Evolutionary conservation across 1,284 basidiomycete genomes (phyloP).

Genomic region (Trichosporon sp.): DNA sequence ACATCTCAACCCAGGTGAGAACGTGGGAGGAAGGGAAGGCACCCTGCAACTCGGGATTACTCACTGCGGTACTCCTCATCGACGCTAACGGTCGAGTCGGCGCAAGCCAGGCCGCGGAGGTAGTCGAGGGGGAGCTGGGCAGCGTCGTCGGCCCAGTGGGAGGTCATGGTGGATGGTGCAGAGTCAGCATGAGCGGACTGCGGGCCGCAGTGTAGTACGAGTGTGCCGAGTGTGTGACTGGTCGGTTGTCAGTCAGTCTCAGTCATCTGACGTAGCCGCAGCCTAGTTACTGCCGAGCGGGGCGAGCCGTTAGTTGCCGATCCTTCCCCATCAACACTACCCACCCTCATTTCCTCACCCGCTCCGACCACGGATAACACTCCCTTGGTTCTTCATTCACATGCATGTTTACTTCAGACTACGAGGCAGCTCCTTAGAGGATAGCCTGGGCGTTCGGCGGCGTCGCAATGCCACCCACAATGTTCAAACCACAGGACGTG

Average conservation of each 20-base stretch:
- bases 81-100: conserved; percentile 69
- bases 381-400: not conserved
- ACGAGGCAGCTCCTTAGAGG: conserved; percentile 31
- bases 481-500: conserved; percentile 53
- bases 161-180: conserved; percentile 26
- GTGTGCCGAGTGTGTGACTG: not conserved
- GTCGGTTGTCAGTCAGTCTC: not conserved
- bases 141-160: conserved; percentile 71
- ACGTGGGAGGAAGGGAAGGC: not conserved
- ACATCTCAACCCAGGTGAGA: not conserved
- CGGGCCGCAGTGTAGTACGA: not conserved
- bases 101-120: conserved; percentile 67
- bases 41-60: not conserved
- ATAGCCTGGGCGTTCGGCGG: conserved; percentile 57
- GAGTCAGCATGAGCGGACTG: not conserved
- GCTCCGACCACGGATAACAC: not conserved
- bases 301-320: conserved; percentile 18
- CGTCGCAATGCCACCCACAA: conserved; percentile 57
- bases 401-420: not conserved
- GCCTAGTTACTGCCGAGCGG: not conserved
- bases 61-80: conserved; percentile 58
- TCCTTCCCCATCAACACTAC: not conserved
- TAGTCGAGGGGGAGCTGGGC: conserved; percentile 72
- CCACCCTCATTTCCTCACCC: not conserved
- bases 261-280: conserved; percentile 1